Evolutionary conservation across 2,329 filamentous ascomycete genomes (phyloP), one percentile per base, ranked within the genome.

Genomic region (Biscogniauxia mediterranea): DNA sequence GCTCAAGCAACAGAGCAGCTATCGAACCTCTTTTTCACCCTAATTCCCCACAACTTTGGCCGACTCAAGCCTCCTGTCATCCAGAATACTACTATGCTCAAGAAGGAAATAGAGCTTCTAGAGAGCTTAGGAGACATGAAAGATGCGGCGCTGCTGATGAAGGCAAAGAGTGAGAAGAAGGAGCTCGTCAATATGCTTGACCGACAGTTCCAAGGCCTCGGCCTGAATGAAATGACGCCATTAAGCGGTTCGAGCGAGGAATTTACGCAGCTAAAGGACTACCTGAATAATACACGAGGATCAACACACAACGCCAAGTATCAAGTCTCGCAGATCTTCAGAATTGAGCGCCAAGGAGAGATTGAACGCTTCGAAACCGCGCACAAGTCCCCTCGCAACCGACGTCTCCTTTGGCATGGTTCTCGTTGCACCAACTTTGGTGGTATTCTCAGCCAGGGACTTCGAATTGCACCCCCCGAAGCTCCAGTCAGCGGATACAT

Each of bases 61-160:
- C 88, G 91, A 32, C 84, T 85, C 52, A 81, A 88, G 0, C 91
- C 92, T 0, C 90, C 90, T 0, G 71, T 93, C 66, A 90, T 96
- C 68, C 73, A 74, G 38, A 78, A 77, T 49, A 71, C 83, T 20
- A 66, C 67, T 1, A 75, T 83, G 66, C 82, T 96, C 68, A 92
- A 93, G 77, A 83, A 78, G 68, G 92, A 96, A 76, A 84, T 94
- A 67, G 89, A 91, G 52, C 82, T 96, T 66, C 83, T 96, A 0
- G 91, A 96, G 70, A 90, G 87, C 63, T 78, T 96, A 72, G 89
- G 87, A 1, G 91, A 95, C 70, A 94, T 96, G 90, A 93, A 93
- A 75, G 89, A 91, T 62, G 88, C 91, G 1, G 85, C 87, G 21
- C 83, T 88, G 25, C 89, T 96, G 70, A 89, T 96, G 83, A 93